These are phyloP conservation scores for Paramecium octaurelia DNA, from an alignment of 73 alveolate species.

Conservation along the genomic window DNA sequence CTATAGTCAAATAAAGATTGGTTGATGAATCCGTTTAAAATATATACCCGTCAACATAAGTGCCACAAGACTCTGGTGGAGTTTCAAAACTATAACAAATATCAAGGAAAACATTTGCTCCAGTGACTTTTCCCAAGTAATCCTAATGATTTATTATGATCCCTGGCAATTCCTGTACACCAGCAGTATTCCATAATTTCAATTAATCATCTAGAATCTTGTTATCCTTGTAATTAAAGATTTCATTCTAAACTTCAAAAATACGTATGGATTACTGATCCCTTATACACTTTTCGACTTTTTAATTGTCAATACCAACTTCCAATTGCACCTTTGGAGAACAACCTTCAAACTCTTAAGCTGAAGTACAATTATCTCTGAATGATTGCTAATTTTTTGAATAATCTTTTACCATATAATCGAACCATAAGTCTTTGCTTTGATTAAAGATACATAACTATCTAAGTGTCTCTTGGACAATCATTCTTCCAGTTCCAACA, in stretches of 20 bases:
- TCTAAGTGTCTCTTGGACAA: constrained; percentile 7
- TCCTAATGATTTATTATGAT: background rate
- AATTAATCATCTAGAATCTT: background rate
- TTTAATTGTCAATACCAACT: background rate
- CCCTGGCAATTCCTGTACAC: background rate
- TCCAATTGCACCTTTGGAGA: background rate
- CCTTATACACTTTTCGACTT: background rate
- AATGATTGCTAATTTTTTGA: background rate
- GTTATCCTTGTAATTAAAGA: no score
- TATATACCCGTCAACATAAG: background rate
- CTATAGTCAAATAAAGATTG: background rate
- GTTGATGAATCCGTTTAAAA: background rate
- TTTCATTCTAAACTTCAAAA: background rate
- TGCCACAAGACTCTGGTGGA: background rate
- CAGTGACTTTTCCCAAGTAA: background rate
- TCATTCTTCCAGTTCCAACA: background rate
- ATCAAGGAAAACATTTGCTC: background rate
- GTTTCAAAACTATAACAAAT: background rate
- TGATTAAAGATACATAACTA: background rate
- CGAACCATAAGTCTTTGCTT: background rate
- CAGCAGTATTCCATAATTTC: background rate
- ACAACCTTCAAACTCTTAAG: background rate
- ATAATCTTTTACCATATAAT: background rate
- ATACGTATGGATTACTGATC: background rate
- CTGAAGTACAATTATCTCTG: constrained; percentile 26